Base-by-base conservation (phyloP, 257 asterid species). In the Rehmannia glutinosa region DNA sequence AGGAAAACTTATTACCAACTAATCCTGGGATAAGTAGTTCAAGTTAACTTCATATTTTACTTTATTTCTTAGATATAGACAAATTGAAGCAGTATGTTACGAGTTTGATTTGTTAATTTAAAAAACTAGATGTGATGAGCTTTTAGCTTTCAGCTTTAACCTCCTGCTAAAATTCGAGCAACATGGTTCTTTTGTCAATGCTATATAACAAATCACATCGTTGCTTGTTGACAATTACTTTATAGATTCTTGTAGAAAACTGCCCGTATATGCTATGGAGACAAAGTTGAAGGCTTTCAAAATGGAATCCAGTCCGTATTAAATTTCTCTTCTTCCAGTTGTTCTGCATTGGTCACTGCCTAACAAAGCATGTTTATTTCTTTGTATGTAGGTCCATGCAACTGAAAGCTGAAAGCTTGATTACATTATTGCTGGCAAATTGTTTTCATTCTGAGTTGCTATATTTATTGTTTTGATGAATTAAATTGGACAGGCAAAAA, bases 401-500 rank as follows among this genome's bases (percentile, higher is more conserved):
- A 50, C 11, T 33, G 62, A 55, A 24, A 30, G n/a, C 30, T 16
- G 16, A 33, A 24, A 27, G 75, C 71, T 39, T 50, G 15, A 43
- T 55, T 62, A 8, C 21, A 36, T 25, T 6, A 25, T 51, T 63
- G 28, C 20, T 69, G 59, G 24, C 25, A 4, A 32, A 12, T 5
- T 64, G 8, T 12, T 35, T 54, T 5, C 17, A 16, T 8, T 54
- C 4, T 49, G 6, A 60, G 33, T 17, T 56, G 43, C 24, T 45
- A 9, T 50, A 3, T 60, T 60, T 47, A 4, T 70, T 62, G 56
- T 57, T 63, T 52, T 64, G 46, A 66, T 62, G 15, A 25, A 27
- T 70, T 73, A 8, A 49, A 61, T 49, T 68, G 41, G 66, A 28
- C 84, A 87, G 95, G 86, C 75, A 81, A 54, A 79, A 78, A 35